phyloP scores from a whole-genome alignment of 106 monocot species.

The Xerophyta viscosa region DNA sequence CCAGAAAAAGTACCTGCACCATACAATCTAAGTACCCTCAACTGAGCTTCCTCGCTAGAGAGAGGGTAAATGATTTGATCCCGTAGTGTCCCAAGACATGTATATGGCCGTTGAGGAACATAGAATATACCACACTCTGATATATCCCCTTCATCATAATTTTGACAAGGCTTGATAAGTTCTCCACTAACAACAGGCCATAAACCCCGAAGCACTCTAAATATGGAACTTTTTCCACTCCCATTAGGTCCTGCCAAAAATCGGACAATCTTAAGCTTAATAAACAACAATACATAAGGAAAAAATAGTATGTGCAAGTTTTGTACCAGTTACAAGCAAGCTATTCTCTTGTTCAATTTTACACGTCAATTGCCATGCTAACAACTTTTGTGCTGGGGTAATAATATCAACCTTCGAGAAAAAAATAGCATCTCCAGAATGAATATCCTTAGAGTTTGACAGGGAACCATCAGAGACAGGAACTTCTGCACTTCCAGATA shows the following conservation, averaged over 20 bases:
- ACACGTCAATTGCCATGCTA: conserved; percentile 72
- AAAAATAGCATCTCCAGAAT: conserved; percentile 46
- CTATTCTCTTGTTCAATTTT: conserved; percentile 70
- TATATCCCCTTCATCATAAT: conserved; percentile 15
- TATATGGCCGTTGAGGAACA: conserved; percentile 91
- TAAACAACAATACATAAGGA: background rate
- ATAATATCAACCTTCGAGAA: conserved; percentile 74
- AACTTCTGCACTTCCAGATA: conserved; percentile 48
- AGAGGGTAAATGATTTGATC: conserved; percentile 99
- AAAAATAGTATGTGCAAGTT: background rate
- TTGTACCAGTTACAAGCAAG: conserved; percentile 83
- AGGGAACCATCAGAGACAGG: no score
- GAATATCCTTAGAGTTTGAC: conserved; percentile 17
- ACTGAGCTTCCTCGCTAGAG: conserved; percentile 83
- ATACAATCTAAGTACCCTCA: no score
- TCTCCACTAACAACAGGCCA: conserved; percentile 78
- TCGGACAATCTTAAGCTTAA: background rate
- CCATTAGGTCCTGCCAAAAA: conserved; percentile 86
- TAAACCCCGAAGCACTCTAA: conserved; percentile 83
- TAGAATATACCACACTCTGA: conserved; percentile 51
- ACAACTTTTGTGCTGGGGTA: conserved; percentile 77
- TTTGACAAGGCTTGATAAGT: no score
- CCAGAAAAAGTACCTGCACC: no score
- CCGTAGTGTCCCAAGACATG: conserved; percentile 84
- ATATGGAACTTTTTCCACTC: conserved; percentile 96